Evolutionary conservation across 169 alveolate species (phyloP), one percentile per base, ranked within the genome.

Genomic region (Pseudocohnilembus persalinus): DNA sequence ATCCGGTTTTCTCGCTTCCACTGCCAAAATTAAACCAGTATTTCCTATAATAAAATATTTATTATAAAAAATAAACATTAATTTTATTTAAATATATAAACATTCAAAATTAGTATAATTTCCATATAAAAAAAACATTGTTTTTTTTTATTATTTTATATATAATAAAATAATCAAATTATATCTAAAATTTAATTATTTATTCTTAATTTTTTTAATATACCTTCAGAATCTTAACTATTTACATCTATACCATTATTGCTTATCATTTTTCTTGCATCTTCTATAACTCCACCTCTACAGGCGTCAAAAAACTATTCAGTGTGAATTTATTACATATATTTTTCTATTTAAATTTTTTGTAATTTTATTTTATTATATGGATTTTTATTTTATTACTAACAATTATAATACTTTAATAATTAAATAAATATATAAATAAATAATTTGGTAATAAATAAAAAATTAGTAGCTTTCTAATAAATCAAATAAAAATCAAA

Each of bases 1-100:
- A 34, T 91, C 89, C 35, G 82, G 32, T 29, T 88, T 84, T 73
- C 83, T 81, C 63, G 34, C 73, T 74, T 65, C 77, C 0, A 87
- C 87, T 30, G 92, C 94, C 27, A 76, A 79, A 82, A 84, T 87
- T 34, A 88, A 73, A 49, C 89, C 91, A 29, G 89, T 75, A 83
- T 91, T 87, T 28, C 89, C 89, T 85, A 30, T 29, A n/a, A 31
- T 26, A 28, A 64, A 34, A 27, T 49, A 30, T 24, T 29, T 34
- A 1, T 30, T 16, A 75, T 0, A 31, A 1, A 24, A 75, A 75
- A 75, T 28, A 31, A 0, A n/a, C 33, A 25, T 16, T 29, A 73
- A 73, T 15, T 15, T 73, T 73, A 73, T 1, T 15, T 73, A 15
- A 29, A 73, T n/a, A n/a, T 15, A 29, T 73, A 73, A 6, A 29